Evolutionary conservation across 495 filamentous ascomycete genomes (phyloP).

Genomic region (Aspergillus campestris): DNA sequence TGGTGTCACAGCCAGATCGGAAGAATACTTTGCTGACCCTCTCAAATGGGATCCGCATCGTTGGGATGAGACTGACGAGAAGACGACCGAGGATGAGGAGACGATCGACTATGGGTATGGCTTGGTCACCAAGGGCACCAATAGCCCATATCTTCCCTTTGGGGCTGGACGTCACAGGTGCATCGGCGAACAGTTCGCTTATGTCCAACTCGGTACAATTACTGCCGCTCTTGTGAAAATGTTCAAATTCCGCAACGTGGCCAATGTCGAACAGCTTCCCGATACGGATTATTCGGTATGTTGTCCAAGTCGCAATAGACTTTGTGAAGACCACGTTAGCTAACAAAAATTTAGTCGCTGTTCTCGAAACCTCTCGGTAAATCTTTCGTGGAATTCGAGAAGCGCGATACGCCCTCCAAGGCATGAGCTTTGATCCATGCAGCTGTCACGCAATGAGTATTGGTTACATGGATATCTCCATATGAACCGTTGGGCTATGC

Average conservation of each 20-base stretch:
- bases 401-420: constrained; percentile 21
- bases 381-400: constrained; percentile 36
- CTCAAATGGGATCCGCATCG: constrained; percentile 45
- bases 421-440: constrained; percentile 10
- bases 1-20: constrained; percentile 36
- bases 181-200: constrained; percentile 50
- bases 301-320: background rate
- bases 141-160: constrained; percentile 49
- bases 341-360: constrained; percentile 29
- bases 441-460: too few relatives aligned
- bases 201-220: constrained; percentile 43
- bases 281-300: constrained; percentile 45
- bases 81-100: constrained; percentile 31
- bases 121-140: constrained; percentile 41
- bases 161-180: constrained; percentile 49
- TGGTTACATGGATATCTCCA: too few relatives aligned
- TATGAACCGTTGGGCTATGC: too few relatives aligned
- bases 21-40: constrained; percentile 38
- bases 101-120: constrained; percentile 43
- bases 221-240: constrained; percentile 37
- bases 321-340: background rate
- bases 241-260: constrained; percentile 33
- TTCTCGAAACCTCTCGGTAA: constrained; percentile 43
- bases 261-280: constrained; percentile 24
- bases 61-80: constrained; percentile 30